These are phyloP conservation scores for Extremus antarcticus DNA, from an alignment of 495 filamentous ascomycete genomes.

Conservation along the genomic window DNA sequence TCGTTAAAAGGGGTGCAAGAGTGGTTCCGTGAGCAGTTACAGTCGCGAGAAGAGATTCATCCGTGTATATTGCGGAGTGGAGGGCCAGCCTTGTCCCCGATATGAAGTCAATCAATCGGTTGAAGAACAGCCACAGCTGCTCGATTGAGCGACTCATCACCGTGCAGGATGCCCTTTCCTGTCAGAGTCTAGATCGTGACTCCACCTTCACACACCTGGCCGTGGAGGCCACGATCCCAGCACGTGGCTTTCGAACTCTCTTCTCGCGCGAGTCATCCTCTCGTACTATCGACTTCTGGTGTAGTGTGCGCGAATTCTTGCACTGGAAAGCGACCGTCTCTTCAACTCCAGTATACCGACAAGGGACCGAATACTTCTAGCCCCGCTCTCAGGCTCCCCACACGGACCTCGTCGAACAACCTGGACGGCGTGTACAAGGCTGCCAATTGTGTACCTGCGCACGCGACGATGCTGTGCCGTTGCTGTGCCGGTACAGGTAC, in stretches of 20 bases:
- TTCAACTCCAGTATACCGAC: no score
- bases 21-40: no score
- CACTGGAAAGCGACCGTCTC: no score
- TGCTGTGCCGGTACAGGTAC: neutral
- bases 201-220: no score
- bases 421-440: neutral
- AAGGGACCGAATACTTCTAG: no score
- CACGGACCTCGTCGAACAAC: neutral
- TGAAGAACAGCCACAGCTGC: neutral
- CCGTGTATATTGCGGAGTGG: no score
- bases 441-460: neutral
- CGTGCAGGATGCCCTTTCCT: neutral
- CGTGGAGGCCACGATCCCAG: neutral
- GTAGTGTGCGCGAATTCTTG: no score
- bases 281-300: no score
- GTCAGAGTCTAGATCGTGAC: neutral
- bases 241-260: neutral
- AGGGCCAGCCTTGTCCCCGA: no score
- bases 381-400: neutral
- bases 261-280: neutral
- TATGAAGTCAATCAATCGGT: neutral
- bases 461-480: neutral
- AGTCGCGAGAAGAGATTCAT: no score
- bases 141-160: neutral
- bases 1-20: no score